These are phyloP conservation scores for Massarina eburnea DNA, from an alignment of 2,329 filamentous ascomycete species.

Conservation along the genomic window DNA sequence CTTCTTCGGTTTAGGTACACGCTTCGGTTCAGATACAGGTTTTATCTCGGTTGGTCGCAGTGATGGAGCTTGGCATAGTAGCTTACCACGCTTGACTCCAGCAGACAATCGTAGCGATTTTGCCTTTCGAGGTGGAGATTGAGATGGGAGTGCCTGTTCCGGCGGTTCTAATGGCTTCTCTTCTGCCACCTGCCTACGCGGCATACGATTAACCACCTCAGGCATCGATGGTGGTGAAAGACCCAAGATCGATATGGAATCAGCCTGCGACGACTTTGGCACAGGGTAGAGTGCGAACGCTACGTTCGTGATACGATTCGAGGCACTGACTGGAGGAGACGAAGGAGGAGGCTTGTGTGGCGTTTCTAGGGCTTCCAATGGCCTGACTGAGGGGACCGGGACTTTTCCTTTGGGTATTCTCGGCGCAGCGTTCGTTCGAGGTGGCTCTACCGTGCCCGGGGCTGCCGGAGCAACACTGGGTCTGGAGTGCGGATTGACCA, in stretches of 20 bases:
- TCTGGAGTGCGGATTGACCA: constrained; percentile 1
- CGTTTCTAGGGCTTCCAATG: constrained; percentile 20
- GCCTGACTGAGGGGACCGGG: constrained; percentile 24
- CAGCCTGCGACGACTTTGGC: neutral
- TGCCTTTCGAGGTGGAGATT: constrained; percentile 21
- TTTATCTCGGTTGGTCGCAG: constrained; percentile 5
- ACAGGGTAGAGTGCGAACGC: constrained; percentile 20
- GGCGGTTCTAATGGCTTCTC: constrained; percentile 1
- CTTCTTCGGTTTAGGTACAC: neutral
- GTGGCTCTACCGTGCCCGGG: constrained; percentile 3
- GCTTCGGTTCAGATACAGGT: constrained; percentile 6
- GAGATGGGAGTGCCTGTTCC: constrained; percentile 9
- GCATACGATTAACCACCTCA: neutral
- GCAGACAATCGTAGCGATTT: constrained; percentile 44
- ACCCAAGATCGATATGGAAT: neutral
- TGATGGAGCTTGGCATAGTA: constrained; percentile 47
- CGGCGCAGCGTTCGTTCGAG: constrained; percentile 15
- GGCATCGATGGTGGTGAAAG: neutral
- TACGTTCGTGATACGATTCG: constrained; percentile 41
- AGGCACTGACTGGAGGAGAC: constrained; percentile 41
- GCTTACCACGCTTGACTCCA: constrained; percentile 44
- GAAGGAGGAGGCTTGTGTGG: constrained; percentile 29
- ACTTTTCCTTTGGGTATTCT: constrained; percentile 28
- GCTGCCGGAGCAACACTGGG: constrained; percentile 5
- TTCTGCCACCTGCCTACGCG: neutral